These are phyloP conservation scores for Aspergillus cristatus DNA, from an alignment of 495 filamentous ascomycete species.

Conservation along the genomic window DNA sequence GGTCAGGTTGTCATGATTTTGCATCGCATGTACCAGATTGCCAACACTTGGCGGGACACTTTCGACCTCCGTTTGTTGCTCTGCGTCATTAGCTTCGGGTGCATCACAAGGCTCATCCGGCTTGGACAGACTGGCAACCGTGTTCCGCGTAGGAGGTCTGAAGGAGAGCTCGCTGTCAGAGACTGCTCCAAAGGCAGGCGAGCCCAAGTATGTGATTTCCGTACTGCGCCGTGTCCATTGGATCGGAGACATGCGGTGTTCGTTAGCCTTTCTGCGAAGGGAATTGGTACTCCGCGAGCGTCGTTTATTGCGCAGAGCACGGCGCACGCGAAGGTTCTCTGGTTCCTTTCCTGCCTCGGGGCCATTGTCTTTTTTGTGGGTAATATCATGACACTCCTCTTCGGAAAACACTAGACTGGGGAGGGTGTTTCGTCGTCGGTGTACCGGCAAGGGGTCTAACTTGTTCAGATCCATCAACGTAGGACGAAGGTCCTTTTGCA, in stretches of 20 bases:
- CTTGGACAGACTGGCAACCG: conserved; percentile 22
- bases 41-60: conserved; percentile 33
- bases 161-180: conserved; percentile 21
- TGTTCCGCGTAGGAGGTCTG: conserved; percentile 23
- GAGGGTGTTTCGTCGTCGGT: conserved; percentile 32
- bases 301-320: conserved; percentile 11
- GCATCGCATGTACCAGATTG: conserved; percentile 33
- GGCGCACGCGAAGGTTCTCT: not conserved
- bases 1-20: conserved; percentile 36
- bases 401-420: conserved; percentile 38
- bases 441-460: conserved; percentile 7
- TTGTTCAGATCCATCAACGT: not conserved
- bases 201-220: conserved; percentile 20
- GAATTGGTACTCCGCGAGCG: conserved; percentile 23
- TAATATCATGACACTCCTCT: too few relatives aligned
- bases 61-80: conserved; percentile 11
- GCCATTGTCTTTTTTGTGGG: conserved; percentile 18
- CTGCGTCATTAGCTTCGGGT: not conserved
- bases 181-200: conserved; percentile 10
- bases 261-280: conserved; percentile 11
- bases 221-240: conserved; percentile 26
- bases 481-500: conserved; percentile 14
- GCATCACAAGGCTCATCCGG: not conserved
- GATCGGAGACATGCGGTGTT: conserved; percentile 26
- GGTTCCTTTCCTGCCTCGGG: conserved; percentile 9